Evolutionary conservation across 108 stramenopile genomes (phyloP).

Genomic region (Nitzschia putrida): DNA sequence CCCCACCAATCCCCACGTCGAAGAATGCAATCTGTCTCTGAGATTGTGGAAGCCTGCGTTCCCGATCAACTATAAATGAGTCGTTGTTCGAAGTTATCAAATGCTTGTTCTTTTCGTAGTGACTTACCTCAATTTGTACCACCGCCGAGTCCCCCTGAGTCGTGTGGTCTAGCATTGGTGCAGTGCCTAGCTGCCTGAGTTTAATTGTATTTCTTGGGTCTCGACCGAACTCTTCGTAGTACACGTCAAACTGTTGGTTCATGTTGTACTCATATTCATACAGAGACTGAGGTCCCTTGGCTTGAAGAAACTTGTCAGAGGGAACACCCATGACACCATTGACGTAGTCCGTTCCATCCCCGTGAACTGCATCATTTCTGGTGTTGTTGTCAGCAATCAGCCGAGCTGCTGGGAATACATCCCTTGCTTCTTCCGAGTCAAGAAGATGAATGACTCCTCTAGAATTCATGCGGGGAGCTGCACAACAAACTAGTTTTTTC

Average conservation of each 20-base stretch:
- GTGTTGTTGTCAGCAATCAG: slow-evolving; percentile 13
- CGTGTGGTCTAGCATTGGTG: slow-evolving; percentile 4
- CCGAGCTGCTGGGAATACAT: slow-evolving; percentile 21
- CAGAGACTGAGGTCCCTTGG: slow-evolving; percentile 39
- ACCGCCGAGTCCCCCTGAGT: slow-evolving; percentile 9
- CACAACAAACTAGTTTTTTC: not conserved
- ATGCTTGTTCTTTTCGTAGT: not conserved
- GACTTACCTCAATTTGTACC: slow-evolving; percentile 48
- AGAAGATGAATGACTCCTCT: not conserved
- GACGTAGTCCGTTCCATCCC: not conserved
- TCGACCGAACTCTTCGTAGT: slow-evolving; percentile 23
- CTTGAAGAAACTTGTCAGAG: not conserved
- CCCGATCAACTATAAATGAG: not conserved
- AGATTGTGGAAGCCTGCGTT: slow-evolving; percentile 55
- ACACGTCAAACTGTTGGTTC: slow-evolving; percentile 34
- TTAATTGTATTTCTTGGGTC: slow-evolving; percentile 19
- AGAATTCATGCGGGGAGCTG: not conserved
- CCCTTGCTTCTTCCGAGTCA: not conserved
- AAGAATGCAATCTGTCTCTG: slow-evolving; percentile 52
- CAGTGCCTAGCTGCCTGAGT: slow-evolving; percentile 9
- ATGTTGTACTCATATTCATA: slow-evolving; percentile 48
- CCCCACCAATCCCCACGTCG: slow-evolving; percentile 51
- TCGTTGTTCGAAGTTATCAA: not conserved
- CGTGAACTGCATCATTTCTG: not conserved
- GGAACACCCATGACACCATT: slow-evolving; percentile 22